phyloP scores from a whole-genome alignment of 495 filamentous ascomycete species.

The Staphylotrichum longicolle region DNA sequence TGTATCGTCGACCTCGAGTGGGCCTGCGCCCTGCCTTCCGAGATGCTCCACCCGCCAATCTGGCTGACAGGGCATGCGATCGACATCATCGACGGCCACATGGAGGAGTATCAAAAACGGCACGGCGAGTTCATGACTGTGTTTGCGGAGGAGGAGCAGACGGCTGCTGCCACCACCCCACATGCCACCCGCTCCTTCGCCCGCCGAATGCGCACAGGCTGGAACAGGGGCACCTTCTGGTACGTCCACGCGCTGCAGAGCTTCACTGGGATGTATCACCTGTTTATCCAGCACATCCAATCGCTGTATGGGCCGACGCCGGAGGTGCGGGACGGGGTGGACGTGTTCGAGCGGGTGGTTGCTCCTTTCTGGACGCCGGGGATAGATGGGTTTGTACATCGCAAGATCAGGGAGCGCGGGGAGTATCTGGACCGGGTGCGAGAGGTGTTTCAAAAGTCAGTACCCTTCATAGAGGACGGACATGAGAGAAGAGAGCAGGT shows the following conservation, averaged over 20 bases:
- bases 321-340: not conserved
- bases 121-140: not conserved
- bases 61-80: not conserved
- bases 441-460: not conserved
- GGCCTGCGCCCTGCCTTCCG: not conserved
- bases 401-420: not conserved
- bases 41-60: slow-evolving; percentile 2
- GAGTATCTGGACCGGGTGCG: not conserved
- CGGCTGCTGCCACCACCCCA: not conserved
- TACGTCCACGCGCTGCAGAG: not conserved
- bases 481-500: not conserved
- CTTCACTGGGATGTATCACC: not conserved
- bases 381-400: not conserved
- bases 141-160: not conserved
- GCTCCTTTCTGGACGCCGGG: not conserved
- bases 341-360: not conserved
- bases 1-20: slow-evolving; percentile 3
- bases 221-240: slow-evolving; percentile 1
- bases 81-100: not conserved
- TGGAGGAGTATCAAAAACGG: not conserved
- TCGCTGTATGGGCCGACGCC: no score
- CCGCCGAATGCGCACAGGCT: not conserved
- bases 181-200: no score
- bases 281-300: not conserved
- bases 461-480: no score